These are phyloP conservation scores for Cytospora schulzeri DNA, from an alignment of 2,329 filamentous ascomycete species.

Conservation along the genomic window DNA sequence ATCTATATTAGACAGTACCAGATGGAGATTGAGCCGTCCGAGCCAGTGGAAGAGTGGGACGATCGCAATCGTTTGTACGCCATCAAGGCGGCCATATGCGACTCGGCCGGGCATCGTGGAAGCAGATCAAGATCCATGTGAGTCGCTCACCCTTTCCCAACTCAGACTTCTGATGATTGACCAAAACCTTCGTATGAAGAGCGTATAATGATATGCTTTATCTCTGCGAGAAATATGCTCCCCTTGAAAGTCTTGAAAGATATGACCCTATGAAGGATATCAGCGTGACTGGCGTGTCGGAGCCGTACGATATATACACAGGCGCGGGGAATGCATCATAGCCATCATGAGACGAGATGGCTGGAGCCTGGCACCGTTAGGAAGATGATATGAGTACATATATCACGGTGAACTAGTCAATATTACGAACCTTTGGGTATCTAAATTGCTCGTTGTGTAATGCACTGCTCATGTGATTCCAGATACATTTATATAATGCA, in stretches of 20 bases:
- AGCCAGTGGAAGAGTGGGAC: slow-evolving; percentile 14
- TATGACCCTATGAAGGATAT: slow-evolving; percentile 6
- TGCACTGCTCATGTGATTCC: too few relatives aligned
- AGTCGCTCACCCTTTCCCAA: background rate
- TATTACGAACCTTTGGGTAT: too few relatives aligned
- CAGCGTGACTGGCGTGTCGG: background rate
- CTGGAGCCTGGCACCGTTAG: too few relatives aligned
- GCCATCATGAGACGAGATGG: too few relatives aligned
- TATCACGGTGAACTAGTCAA: too few relatives aligned
- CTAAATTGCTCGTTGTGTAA: too few relatives aligned
- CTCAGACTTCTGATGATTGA: too few relatives aligned
- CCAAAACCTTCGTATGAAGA: background rate
- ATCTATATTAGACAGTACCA: background rate
- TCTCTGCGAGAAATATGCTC: slow-evolving; percentile 7
- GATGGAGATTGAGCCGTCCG: slow-evolving; percentile 8
- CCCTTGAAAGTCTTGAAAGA: background rate
- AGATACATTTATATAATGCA: too few relatives aligned
- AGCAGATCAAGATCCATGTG: slow-evolving; percentile 12
- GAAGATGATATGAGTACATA: too few relatives aligned
- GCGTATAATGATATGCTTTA: slow-evolving; percentile 11
- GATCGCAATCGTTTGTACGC: slow-evolving; percentile 11
- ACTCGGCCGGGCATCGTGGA: slow-evolving; percentile 4
- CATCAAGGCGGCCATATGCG: slow-evolving; percentile 9
- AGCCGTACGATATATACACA: background rate
- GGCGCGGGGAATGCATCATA: background rate